Base-by-base conservation (phyloP, 116 monocot species). In the Dioscorea cayenensis region DNA sequence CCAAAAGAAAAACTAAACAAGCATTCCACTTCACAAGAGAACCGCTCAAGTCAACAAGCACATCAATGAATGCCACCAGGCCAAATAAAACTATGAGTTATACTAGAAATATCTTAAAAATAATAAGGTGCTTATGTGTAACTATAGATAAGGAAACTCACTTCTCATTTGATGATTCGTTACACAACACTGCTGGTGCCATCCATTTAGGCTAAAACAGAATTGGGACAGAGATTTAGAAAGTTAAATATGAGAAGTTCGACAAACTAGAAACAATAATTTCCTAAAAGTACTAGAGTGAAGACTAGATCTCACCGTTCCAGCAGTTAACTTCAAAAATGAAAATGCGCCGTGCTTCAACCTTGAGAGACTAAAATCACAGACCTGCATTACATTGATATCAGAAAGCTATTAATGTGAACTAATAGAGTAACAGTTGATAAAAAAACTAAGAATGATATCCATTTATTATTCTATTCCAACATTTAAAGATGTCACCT, bases 351-450 rank as follows among this genome's bases (percentile, higher is more conserved):
- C 91, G 72, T 94, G 94, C 82, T 99, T 99, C 78, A 99, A 89
- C 37, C 99, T 88, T 66, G 99, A 99, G 73, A 99, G 90, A 48
- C 99, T 94, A 87, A 99, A 99, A 85, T 99, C 99, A 81, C 91
- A 88, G 60, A 99, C 99, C 99, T 99, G 85, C 48, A 84, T 52
- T 73, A 21, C 60, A 68, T 16, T 7, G 58, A 7, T 51, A 14
- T 51, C 59, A 76, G 0, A 36, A 16, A 3, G 55, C 43, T 5
- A 43, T 43, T 43, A 7, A 43, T 43, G 43, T 43, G 7, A 43
- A 43, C 12, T 8, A 10, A 43, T 43, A 43, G 43, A 43, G 43
- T 43, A 43, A 43, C 43, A 43, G 8, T 43, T 9, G 12, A 10
- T 12, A 0, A 43, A 8, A 43, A 43, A 7, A 43, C 6, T 43